Conservation (phyloP, 2,329 filamentous ascomycete species). For the Fulvia fulva region DNA sequence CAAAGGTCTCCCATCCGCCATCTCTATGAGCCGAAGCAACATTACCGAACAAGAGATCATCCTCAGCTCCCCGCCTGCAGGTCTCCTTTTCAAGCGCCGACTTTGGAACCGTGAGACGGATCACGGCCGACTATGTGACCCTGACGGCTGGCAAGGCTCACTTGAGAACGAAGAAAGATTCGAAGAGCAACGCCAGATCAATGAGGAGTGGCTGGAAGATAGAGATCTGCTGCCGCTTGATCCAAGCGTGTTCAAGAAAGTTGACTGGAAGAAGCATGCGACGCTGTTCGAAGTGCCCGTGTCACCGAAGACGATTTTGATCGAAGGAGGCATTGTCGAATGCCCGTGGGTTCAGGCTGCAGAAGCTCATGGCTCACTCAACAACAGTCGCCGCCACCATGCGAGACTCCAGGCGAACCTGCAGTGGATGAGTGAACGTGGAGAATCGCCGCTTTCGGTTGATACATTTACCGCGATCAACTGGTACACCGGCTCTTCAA, state of each 20-base stretch:
- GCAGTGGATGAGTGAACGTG: neutral
- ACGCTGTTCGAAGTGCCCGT: neutral
- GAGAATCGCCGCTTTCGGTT: neutral
- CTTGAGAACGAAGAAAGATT: neutral
- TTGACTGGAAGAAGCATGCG: neutral
- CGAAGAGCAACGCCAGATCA: neutral
- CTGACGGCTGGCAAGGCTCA: slow-evolving; percentile 1
- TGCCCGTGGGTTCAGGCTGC: neutral
- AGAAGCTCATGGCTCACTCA: neutral
- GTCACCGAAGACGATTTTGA: neutral
- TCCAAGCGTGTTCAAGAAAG: neutral
- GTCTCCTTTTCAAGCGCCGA: neutral
- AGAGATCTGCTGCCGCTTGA: neutral
- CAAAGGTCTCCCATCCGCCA: neutral
- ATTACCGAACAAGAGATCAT: neutral
- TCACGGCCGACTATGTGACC: neutral
- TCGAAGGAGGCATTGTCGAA: neutral
- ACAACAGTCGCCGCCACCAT: neutral
- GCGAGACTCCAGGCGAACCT: neutral
- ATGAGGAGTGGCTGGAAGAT: neutral
- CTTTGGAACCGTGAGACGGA: neutral
- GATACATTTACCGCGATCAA: neutral
- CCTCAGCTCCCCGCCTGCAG: neutral
- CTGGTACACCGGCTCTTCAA: neutral
- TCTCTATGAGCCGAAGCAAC: neutral